Conservation (phyloP, 768 basidiomycete species). For the Asterophora lycoperdoides region DNA sequence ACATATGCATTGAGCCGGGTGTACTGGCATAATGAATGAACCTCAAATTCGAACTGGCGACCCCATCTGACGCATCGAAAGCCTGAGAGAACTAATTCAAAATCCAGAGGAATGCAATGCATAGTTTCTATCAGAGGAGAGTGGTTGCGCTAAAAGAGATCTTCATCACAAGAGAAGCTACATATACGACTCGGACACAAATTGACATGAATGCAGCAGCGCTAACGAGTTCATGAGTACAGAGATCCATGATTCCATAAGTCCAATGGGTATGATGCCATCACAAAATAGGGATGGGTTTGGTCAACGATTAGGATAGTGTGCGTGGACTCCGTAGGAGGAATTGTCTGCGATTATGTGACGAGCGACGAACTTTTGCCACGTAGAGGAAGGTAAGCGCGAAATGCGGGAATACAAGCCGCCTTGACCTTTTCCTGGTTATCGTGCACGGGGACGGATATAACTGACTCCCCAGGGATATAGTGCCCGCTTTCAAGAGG, state of each 20-base stretch:
- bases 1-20: no score
- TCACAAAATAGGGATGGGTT: neutral
- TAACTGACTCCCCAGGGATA: constrained; percentile 24
- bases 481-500: constrained; percentile 21
- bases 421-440: constrained; percentile 15
- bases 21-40: no score
- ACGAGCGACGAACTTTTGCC: constrained; percentile 7
- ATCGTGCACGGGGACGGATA: constrained; percentile 23
- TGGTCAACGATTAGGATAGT: neutral
- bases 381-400: constrained; percentile 22
- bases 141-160: no score
- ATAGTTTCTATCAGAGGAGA: no score
- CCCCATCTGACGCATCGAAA: no score
- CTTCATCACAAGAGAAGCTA: neutral
- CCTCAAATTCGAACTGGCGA: no score
- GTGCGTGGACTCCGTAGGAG: no score
- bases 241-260: neutral
- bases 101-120: no score
- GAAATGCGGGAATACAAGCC: constrained; percentile 22
- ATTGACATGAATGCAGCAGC: neutral
- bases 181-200: neutral
- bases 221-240: neutral
- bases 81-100: no score
- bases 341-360: neutral
- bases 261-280: neutral